A percentile compares a stretch with the other conserved stretches of the same genome.
These are phyloP conservation scores for Fusarium heterosporum DNA, from an alignment of 2,329 filamentous ascomycete species.

Conservation along the genomic window DNA sequence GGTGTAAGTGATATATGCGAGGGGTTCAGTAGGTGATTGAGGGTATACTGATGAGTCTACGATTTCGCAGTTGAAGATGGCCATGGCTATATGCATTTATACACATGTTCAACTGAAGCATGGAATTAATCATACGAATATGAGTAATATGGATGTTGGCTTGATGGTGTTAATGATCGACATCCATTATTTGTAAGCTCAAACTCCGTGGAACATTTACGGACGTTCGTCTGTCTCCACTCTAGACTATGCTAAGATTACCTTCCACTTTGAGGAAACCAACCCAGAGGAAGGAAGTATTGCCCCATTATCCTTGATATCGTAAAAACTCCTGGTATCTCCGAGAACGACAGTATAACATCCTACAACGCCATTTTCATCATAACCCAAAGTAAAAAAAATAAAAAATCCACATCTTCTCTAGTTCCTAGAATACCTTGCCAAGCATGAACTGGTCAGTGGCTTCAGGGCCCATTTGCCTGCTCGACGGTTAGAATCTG, in stretches of 20 bases:
- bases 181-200: slow-evolving; percentile 19
- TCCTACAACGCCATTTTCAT: background rate
- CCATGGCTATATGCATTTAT: background rate
- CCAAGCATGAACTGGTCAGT: slow-evolving; percentile 54
- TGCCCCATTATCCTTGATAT: background rate
- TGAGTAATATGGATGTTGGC: background rate
- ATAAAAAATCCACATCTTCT: background rate
- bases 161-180: background rate
- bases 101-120: background rate
- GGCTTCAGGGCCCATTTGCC: slow-evolving; percentile 52
- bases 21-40: background rate
- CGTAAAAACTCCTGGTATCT: background rate
- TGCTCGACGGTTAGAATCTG: slow-evolving; percentile 26
- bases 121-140: background rate
- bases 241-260: background rate
- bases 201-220: slow-evolving; percentile 25
- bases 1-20: background rate
- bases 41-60: background rate
- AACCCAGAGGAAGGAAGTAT: background rate
- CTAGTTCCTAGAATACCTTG: slow-evolving; percentile 35
- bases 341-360: background rate
- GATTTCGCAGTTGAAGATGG: background rate
- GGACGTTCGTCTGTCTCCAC: slow-evolving; percentile 8
- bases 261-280: background rate
- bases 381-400: background rate